Conservation (phyloP, 495 filamentous ascomycete species). For the Penicillium simplicissimum region DNA sequence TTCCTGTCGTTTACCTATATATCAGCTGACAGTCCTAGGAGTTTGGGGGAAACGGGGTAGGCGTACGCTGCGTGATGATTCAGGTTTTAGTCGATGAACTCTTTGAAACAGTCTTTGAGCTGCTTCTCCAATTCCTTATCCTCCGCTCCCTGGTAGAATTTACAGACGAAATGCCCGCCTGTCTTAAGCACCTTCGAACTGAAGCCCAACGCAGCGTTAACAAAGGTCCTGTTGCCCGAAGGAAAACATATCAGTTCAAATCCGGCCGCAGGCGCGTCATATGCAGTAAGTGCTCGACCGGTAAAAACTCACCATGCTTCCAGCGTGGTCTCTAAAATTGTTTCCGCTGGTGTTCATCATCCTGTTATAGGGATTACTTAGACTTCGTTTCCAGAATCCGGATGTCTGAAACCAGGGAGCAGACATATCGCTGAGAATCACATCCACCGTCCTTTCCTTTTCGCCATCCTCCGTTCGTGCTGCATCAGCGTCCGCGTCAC, state of each 20-base stretch:
- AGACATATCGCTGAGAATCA: constrained; percentile 98
- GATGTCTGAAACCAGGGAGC: constrained; percentile 84
- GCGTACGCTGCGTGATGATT: constrained; percentile 80
- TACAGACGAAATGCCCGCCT: constrained; percentile 90
- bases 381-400: constrained; percentile 77
- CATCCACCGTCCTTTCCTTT: constrained; percentile 69
- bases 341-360: constrained; percentile 99
- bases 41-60: not conserved
- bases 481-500: not conserved
- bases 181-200: constrained; percentile 76
- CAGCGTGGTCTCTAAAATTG: constrained; percentile 80
- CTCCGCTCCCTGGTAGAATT: constrained; percentile 91
- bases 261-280: not conserved
- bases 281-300: not conserved
- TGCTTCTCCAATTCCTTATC: constrained; percentile 74
- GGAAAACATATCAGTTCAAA: not conserved
- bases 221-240: constrained; percentile 72
- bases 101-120: constrained; percentile 72
- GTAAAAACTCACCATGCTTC: constrained; percentile 72
- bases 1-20: constrained; percentile 57
- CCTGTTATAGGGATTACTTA: constrained; percentile 93
- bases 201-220: constrained; percentile 77
- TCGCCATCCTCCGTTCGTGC: not conserved
- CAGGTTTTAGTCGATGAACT: constrained; percentile 84
- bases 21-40: constrained; percentile 6